Percentiles rank a stretch among this genome's conserved stretches.
Evolutionary conservation across 2,329 filamentous ascomycete genomes (phyloP).

Genomic region (Aspergillus tamarii): DNA sequence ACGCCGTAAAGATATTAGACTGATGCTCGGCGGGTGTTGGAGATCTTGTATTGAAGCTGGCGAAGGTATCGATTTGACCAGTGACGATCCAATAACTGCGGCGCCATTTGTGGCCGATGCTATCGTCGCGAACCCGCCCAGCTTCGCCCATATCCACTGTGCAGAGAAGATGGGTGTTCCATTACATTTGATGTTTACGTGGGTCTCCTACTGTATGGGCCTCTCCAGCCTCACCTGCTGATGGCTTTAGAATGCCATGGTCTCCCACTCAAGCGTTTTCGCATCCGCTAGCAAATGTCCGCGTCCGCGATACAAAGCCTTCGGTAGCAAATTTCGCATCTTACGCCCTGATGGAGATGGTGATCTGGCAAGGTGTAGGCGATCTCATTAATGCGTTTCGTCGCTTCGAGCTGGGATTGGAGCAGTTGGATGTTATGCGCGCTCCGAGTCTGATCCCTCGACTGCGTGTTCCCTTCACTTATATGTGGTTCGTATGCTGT

Average conservation of each 20-base stretch:
- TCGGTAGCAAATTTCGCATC: constrained; percentile 76
- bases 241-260: constrained; percentile 71
- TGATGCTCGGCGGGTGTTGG: not conserved
- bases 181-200: constrained; percentile 2
- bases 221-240: not conserved
- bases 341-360: constrained; percentile 80
- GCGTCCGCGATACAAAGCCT: constrained; percentile 71
- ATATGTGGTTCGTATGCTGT: constrained; percentile 66
- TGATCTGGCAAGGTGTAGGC: constrained; percentile 87
- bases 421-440: constrained; percentile 76
- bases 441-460: constrained; percentile 77
- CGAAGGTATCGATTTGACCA: not conserved
- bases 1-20: not conserved
- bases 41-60: constrained; percentile 1
- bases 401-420: constrained; percentile 67
- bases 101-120: not conserved
- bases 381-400: constrained; percentile 65
- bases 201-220: not conserved
- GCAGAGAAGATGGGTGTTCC: not conserved
- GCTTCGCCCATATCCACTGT: not conserved
- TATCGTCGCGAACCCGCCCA: not conserved
- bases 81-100: not conserved
- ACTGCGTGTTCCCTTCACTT: constrained; percentile 78
- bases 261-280: constrained; percentile 81
- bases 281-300: constrained; percentile 80